Percentiles rank a stretch among this genome's conserved stretches.
phyloP scores from a whole-genome alignment of 106 monocot species.

The Phalaenopsis aphrodite region DNA sequence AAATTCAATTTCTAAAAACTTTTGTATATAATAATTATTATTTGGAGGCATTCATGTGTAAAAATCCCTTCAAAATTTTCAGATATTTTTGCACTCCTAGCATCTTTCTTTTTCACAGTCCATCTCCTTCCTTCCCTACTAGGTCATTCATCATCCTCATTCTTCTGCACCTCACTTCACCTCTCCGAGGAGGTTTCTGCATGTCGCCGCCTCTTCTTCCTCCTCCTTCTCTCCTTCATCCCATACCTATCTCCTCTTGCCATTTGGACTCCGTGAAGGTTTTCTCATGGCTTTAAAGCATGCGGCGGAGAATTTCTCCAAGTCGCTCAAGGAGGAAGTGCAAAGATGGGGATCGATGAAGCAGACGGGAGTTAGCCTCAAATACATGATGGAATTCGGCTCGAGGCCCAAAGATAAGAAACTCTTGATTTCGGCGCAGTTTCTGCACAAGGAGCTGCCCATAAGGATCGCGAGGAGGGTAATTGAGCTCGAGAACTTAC shows the following conservation, averaged over 20 bases:
- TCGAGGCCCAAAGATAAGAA: slow-evolving; percentile 45
- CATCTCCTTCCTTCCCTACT: too few relatives aligned
- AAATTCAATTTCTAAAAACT: too few relatives aligned
- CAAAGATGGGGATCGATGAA: slow-evolving; percentile 72
- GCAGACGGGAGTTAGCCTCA: slow-evolving; percentile 75
- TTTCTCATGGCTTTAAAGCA: slow-evolving; percentile 40
- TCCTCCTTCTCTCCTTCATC: background rate
- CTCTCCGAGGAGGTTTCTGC: background rate
- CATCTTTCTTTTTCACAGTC: too few relatives aligned
- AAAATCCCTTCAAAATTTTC: too few relatives aligned
- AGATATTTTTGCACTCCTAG: too few relatives aligned
- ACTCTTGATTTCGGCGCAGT: slow-evolving; percentile 69
- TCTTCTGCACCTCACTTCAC: background rate
- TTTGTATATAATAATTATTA: too few relatives aligned
- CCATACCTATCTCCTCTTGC: background rate
- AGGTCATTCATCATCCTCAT: too few relatives aligned
- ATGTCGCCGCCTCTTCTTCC: background rate
- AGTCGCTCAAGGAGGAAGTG: slow-evolving; percentile 57
- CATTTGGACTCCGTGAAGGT: background rate
- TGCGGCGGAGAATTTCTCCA: slow-evolving; percentile 38
- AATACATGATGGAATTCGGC: slow-evolving; percentile 98
- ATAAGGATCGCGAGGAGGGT: slow-evolving; percentile 73
- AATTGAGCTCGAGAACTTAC: slow-evolving; percentile 67
- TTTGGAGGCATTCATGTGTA: too few relatives aligned
- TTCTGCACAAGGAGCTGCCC: slow-evolving; percentile 84